phyloP scores from a whole-genome alignment of 176 grass and related monocot genomes.

The Juncus inflexus region DNA sequence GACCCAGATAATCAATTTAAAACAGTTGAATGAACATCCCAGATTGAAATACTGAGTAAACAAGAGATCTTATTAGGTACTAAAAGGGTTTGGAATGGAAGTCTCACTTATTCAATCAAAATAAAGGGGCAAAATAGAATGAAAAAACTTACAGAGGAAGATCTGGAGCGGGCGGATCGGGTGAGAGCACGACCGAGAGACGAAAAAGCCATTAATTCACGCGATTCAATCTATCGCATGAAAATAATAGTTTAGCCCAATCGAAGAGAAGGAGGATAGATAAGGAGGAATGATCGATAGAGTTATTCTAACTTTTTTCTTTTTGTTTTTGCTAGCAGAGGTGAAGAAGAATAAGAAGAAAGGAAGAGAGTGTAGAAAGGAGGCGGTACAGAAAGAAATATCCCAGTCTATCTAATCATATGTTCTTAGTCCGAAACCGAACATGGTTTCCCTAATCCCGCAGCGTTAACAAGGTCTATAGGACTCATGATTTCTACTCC shows the following conservation, averaged over 20 bases:
- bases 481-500: no score
- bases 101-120: background rate
- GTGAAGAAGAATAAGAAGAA: background rate
- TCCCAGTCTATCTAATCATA: background rate
- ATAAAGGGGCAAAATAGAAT: background rate
- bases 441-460: constrained; percentile 26
- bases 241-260: background rate
- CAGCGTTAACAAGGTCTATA: background rate
- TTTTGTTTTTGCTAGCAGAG: background rate
- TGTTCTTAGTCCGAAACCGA: background rate
- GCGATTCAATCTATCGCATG: constrained; percentile 20
- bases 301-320: constrained; percentile 4
- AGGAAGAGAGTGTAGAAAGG: background rate
- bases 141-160: constrained; percentile 36
- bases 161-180: constrained; percentile 57
- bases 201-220: constrained; percentile 49
- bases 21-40: background rate
- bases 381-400: constrained; percentile 15
- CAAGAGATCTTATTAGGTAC: background rate
- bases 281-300: constrained; percentile 9
- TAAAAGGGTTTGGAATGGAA: background rate
- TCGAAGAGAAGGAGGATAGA: background rate
- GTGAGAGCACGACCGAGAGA: constrained; percentile 52
- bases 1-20: background rate
- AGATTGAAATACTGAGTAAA: background rate